phyloP scores from a whole-genome alignment of 805 yeast genomes.

The Sporopachydermia quercuum region DNA sequence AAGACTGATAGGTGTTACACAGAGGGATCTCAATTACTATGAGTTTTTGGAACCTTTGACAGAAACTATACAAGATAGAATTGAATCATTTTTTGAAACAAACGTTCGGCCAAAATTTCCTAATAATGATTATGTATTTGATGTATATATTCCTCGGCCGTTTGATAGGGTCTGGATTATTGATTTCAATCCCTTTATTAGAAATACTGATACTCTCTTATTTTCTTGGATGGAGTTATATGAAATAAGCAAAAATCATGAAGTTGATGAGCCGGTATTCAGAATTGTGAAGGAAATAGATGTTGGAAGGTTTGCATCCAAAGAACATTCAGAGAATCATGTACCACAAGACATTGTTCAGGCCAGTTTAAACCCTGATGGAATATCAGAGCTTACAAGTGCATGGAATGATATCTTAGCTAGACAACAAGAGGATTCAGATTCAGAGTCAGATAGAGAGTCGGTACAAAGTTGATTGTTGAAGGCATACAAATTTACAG shows the following conservation, averaged over 20 bases:
- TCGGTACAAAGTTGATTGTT: no score
- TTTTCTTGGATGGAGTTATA: conserved; percentile 76
- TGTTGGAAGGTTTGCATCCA: conserved; percentile 59
- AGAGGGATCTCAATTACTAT: conserved; percentile 77
- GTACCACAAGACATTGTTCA: conserved; percentile 88
- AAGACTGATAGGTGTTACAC: conserved; percentile 58
- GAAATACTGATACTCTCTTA: conserved; percentile 63
- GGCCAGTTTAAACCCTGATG: conserved; percentile 54
- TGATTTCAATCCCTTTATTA: conserved; percentile 76
- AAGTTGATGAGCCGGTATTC: conserved; percentile 30
- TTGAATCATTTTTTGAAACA: conserved; percentile 41
- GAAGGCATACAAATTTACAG: no score
- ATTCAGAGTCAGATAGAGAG: conserved; percentile 2
- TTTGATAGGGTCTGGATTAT: conserved; percentile 48
- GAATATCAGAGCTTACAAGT: conserved; percentile 53
- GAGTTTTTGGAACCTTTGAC: conserved; percentile 43
- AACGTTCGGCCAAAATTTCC: conserved; percentile 34
- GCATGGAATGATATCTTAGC: conserved; percentile 34
- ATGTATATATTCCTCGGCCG: conserved; percentile 72
- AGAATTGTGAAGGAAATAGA: conserved; percentile 58
- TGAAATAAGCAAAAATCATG: conserved; percentile 15
- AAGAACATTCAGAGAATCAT: conserved; percentile 78
- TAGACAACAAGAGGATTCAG: conserved; percentile 4
- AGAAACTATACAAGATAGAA: conserved; percentile 29
- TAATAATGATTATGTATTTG: conserved; percentile 50